Evolutionary conservation across 2,329 filamentous ascomycete genomes (phyloP).

Genomic region (Cercospora brassicicola): DNA sequence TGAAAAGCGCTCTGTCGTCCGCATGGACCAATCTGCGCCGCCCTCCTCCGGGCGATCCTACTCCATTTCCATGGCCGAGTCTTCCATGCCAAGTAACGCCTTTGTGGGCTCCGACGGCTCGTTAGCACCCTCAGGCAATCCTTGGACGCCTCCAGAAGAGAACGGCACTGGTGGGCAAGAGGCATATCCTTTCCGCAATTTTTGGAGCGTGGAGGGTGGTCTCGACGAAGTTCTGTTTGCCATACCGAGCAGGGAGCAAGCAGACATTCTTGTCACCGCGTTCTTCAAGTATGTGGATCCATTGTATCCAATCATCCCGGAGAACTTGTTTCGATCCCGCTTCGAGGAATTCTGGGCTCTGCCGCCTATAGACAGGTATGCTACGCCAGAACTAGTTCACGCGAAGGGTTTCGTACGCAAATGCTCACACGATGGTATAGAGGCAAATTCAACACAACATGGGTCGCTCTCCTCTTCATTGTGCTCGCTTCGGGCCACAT

Average conservation of each 20-base stretch:
- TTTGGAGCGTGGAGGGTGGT: constrained; percentile 14
- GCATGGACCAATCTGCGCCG: background rate
- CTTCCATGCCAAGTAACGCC: background rate
- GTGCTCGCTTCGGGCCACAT: background rate
- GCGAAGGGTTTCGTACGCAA: background rate
- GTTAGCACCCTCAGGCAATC: background rate
- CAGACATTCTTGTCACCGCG: constrained; percentile 9
- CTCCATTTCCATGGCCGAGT: background rate
- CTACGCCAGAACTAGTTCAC: background rate
- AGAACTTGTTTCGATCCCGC: constrained; percentile 35
- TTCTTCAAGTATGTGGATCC: constrained; percentile 17
- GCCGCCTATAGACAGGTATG: background rate
- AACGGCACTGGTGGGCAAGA: background rate
- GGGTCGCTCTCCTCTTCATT: background rate
- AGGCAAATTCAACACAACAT: background rate
- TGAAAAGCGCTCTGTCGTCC: background rate
- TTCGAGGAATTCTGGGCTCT: background rate
- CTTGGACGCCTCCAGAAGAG: background rate
- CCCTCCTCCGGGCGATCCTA: background rate
- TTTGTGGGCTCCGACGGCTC: background rate
- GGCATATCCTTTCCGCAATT: constrained; percentile 11
- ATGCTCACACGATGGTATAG: background rate
- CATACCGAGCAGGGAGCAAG: constrained; percentile 12
- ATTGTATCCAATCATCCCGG: constrained; percentile 12
- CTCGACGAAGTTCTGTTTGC: constrained; percentile 11